Conservation (phyloP, 371 early-diverging fungal genomes). For the Apophysomyces trapeziformis region DNA sequence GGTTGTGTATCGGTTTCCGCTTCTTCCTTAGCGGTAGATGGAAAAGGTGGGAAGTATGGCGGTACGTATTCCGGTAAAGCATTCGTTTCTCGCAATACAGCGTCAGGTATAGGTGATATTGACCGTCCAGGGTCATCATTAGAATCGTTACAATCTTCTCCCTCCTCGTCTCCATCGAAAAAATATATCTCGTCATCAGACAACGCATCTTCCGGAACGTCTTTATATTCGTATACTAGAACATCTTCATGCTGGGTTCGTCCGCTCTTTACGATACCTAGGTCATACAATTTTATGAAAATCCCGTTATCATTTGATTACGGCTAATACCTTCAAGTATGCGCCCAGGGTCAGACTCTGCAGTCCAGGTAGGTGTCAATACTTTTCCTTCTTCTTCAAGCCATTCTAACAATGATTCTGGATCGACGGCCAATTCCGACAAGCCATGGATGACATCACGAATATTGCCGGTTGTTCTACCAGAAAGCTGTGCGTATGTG, state of each 20-base stretch:
- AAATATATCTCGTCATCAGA: conserved; percentile 10
- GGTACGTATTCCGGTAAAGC: conserved; percentile 45
- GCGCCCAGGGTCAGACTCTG: conserved; percentile 52
- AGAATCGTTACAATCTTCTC: conserved; percentile 15
- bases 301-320: not conserved
- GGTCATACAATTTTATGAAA: not conserved
- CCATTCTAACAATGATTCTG: conserved; percentile 38
- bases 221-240: conserved; percentile 24
- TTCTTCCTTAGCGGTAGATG: conserved; percentile 40
- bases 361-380: conserved; percentile 48
- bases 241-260: conserved; percentile 18
- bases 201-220: conserved; percentile 9
- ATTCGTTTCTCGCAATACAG: conserved; percentile 11
- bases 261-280: conserved; percentile 17
- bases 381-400: conserved; percentile 48
- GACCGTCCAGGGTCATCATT: conserved; percentile 5
- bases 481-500: conserved; percentile 48
- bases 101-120: conserved; percentile 5
- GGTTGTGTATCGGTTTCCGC: conserved; percentile 11
- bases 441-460: conserved; percentile 43
- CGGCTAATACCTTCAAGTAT: conserved; percentile 41
- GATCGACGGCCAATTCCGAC: conserved; percentile 33
- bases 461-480: conserved; percentile 38
- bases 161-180: conserved; percentile 18
- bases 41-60: conserved; percentile 48